These are phyloP conservation scores for Quercus alba DNA, from an alignment of 306 rosid species.

Conservation along the genomic window DNA sequence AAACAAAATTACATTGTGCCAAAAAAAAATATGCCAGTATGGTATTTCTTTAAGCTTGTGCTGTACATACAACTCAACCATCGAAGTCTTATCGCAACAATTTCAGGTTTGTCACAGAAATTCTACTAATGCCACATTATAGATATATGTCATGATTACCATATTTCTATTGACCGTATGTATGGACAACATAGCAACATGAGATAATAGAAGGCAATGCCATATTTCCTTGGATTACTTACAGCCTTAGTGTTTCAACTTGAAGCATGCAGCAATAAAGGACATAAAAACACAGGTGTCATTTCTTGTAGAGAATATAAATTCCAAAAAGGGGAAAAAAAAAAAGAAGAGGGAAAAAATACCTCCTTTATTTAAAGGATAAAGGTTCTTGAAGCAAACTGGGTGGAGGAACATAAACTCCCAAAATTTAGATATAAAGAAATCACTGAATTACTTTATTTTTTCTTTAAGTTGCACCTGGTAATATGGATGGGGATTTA, in stretches of 20 bases:
- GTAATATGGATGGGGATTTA: conserved; percentile 40
- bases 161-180: not conserved
- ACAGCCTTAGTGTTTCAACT: not conserved
- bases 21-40: not conserved
- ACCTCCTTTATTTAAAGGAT: not conserved
- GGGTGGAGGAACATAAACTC: not conserved
- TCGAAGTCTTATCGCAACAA: not conserved
- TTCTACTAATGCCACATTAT: not conserved
- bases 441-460: not conserved
- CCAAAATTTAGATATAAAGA: not conserved
- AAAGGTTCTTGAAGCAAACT: not conserved
- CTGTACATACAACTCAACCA: not conserved
- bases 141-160: not conserved
- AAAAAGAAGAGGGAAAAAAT: not conserved
- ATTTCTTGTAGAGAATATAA: not conserved
- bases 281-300: not conserved
- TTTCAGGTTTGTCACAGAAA: not conserved
- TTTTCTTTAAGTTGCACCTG: conserved; percentile 37
- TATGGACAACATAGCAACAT: not conserved
- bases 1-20: not conserved
- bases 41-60: not conserved
- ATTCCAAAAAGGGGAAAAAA: not conserved
- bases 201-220: not conserved
- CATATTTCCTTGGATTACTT: not conserved
- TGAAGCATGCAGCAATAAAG: not conserved